Evolutionary conservation across 495 filamentous ascomycete genomes (phyloP), one percentile per base, ranked within the genome.

Genomic region (Trichodelitschia bisporula): DNA sequence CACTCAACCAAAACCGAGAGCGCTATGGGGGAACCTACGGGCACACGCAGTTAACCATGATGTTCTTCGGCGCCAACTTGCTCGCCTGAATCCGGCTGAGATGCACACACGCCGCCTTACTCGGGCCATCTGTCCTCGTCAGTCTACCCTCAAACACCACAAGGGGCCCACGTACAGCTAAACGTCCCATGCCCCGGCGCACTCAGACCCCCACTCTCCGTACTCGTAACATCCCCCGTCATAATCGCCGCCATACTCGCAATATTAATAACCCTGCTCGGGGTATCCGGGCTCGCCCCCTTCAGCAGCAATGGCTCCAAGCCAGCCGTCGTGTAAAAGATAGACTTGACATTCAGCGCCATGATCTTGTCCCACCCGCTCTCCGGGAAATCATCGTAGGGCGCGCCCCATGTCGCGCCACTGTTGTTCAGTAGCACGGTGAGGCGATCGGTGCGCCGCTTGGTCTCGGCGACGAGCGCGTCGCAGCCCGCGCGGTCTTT

Each of bases 341-440:
- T 69, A 13, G 73, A 66, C 33, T 79, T 67, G 5, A 84, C 62
- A 48, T 86, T 86, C 21, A 80, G 63, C 15, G 73, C 80, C 15
- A 83, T 57, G 3, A 83, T 68, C 31, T 72, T 61, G 3, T 59
- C 66, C 69, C 66, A 72, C 30, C 75, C 77, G 2, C 58, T 47
- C 32, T 65, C 59, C 3, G 69, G 66, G 54, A 76, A 82, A 36
- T 64, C 62, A 12, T 70, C 64, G 37, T 75, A 61, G 1, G 57
- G 43, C 15, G 67, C 76, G 33, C 73, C 74, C 67, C 64, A 72
- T 46, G 66, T 73, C 14, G 69, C 61, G 29, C 77, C 77, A 12
- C 69, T 72, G 52, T 84, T 86, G 55, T 82, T 80, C 38, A 84
- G 64, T 1, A 83, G 62, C 34, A 82, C 61, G 44, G 80, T 64